Evolutionary conservation across 1,284 basidiomycete species (phyloP).

Genomic region (Agaricales sp.): DNA sequence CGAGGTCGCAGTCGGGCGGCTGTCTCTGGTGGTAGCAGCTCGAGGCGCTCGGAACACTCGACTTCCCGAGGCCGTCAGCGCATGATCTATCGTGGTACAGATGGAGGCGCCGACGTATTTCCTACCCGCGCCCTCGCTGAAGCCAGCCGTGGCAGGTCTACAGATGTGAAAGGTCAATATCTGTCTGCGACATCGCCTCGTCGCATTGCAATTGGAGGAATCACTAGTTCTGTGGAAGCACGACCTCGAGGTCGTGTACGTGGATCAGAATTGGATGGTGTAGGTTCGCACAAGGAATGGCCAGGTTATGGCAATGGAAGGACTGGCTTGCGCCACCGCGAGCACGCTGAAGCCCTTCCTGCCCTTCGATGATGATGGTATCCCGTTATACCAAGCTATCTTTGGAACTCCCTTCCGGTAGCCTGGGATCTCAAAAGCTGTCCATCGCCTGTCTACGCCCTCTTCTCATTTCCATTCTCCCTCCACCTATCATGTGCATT

Average conservation of each 20-base stretch:
- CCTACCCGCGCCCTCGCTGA: background rate
- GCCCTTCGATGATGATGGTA: background rate
- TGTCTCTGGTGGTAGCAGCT: background rate
- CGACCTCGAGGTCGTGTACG: background rate
- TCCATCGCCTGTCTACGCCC: too few species aligned
- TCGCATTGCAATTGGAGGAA: background rate
- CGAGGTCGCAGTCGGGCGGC: background rate
- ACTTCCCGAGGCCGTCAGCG: background rate
- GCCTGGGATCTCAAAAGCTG: too few species aligned
- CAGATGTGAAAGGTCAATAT: too few species aligned
- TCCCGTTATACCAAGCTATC: slow-evolving; percentile 11
- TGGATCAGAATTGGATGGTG: background rate
- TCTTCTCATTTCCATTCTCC: too few species aligned
- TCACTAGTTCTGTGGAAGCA: background rate
- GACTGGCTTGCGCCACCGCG: background rate
- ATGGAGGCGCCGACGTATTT: background rate
- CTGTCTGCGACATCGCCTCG: background rate
- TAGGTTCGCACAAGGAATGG: background rate
- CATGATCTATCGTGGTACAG: background rate
- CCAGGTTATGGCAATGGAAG: background rate
- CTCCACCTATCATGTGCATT: too few species aligned
- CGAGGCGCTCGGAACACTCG: too few species aligned
- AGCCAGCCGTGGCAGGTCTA: background rate
- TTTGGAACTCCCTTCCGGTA: too few species aligned
- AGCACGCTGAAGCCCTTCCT: background rate